These are phyloP conservation scores for Oryza officinalis DNA, from an alignment of 176 grass and related monocot species.

Conservation along the genomic window DNA sequence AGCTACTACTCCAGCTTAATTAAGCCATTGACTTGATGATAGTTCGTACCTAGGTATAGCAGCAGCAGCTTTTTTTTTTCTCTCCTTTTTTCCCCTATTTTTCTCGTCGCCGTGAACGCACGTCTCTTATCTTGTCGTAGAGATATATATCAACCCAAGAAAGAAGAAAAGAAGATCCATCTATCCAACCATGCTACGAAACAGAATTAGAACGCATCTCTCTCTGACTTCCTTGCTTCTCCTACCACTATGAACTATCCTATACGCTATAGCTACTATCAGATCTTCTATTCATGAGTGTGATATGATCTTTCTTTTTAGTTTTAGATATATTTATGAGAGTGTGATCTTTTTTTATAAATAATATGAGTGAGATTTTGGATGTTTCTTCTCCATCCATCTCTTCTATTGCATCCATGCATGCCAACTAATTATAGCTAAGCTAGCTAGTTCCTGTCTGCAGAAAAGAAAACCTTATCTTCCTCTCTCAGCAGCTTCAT, in stretches of 20 bases:
- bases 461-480: neutral
- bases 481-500: constrained; percentile 1
- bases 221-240: constrained; percentile 8
- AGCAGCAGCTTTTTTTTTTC: neutral
- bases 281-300: neutral
- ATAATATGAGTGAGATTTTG: neutral
- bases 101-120: neutral
- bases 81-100: neutral
- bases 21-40: neutral
- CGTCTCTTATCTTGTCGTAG: constrained; percentile 9
- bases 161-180: neutral
- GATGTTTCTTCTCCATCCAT: neutral
- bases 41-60: neutral
- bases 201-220: constrained; percentile 15
- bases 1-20: neutral
- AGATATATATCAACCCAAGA: neutral
- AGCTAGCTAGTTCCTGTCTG: neutral
- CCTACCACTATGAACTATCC: neutral
- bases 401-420: neutral
- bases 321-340: neutral
- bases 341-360: neutral
- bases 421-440: neutral
- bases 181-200: neutral
- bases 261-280: neutral
- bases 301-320: neutral